These are phyloP conservation scores for Sutorius australiensis DNA, from an alignment of 768 basidiomycete species.

Conservation along the genomic window DNA sequence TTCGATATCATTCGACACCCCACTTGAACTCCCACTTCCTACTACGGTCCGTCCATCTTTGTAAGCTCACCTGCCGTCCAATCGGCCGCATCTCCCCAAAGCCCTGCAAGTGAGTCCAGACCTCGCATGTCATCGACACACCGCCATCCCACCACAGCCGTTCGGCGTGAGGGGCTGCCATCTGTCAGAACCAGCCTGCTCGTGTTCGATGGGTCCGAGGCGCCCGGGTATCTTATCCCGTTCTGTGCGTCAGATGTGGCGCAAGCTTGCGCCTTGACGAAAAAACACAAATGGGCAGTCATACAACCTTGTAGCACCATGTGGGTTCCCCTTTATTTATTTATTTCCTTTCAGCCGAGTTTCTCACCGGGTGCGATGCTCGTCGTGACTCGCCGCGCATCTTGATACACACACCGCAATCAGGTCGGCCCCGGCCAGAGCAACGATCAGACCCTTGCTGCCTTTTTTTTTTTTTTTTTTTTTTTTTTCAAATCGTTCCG, in stretches of 20 bases:
- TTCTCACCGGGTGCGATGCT: not conserved
- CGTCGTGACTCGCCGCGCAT: not conserved
- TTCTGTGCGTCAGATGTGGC: constrained; percentile 14
- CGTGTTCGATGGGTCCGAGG: not conserved
- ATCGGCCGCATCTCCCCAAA: not conserved
- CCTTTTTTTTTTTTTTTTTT: not conserved
- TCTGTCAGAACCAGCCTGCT: not conserved
- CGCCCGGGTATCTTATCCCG: not conserved
- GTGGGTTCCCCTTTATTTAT: not conserved
- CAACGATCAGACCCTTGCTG: constrained; percentile 10
- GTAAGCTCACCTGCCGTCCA: not conserved
- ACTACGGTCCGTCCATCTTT: not conserved
- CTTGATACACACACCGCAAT: constrained; percentile 6
- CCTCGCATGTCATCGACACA: not conserved
- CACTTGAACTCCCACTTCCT: not conserved
- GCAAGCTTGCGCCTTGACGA: not conserved
- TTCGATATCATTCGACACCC: not conserved
- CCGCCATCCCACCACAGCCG: not conserved
- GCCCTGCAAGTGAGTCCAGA: not conserved
- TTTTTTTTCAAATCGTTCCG: no score
- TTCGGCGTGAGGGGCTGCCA: not conserved
- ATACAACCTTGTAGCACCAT: constrained; percentile 1
- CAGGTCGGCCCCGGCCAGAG: constrained; percentile 9
- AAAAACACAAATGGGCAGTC: not conserved
- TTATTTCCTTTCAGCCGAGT: not conserved